phyloP scores from a whole-genome alignment of 805 yeast species.

The Suhomyces sp. region DNA sequence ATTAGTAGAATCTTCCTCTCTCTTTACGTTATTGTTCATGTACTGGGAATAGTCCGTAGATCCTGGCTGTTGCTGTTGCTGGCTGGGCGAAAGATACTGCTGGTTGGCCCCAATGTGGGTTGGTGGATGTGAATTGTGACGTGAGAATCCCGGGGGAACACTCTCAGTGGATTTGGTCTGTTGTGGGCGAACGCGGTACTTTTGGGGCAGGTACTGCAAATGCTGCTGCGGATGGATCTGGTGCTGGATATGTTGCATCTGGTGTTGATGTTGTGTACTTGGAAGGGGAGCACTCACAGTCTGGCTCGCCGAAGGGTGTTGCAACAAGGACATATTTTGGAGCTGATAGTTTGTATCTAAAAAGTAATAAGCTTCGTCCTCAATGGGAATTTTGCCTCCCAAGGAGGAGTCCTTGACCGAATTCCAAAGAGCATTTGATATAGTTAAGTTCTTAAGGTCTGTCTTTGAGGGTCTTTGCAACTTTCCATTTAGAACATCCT shows the following conservation, averaged over 20 bases:
- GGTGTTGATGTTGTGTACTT: slow-evolving; percentile 8
- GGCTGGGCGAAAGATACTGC: slow-evolving; percentile 7
- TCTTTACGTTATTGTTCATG: slow-evolving; percentile 4
- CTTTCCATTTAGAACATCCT: slow-evolving; percentile 62
- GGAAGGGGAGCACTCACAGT: neutral
- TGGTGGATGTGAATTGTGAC: slow-evolving; percentile 11
- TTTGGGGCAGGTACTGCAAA: slow-evolving; percentile 5
- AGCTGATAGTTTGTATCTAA: slow-evolving; percentile 44
- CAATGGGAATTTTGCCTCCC: slow-evolving; percentile 53
- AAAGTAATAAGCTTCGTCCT: slow-evolving; percentile 49
- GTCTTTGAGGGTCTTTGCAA: slow-evolving; percentile 58
- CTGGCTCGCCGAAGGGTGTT: slow-evolving; percentile 8
- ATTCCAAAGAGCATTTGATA: slow-evolving; percentile 48
- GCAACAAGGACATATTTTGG: slow-evolving; percentile 36
- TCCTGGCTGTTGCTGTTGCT: slow-evolving; percentile 1
- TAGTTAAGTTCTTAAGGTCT: slow-evolving; percentile 48
- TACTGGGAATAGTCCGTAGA: slow-evolving; percentile 1
- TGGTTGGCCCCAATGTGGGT: slow-evolving; percentile 8
- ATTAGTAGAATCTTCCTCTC: slow-evolving; percentile 11
- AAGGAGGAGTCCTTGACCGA: slow-evolving; percentile 58
- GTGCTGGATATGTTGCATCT: slow-evolving; percentile 7
- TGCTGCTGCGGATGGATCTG: slow-evolving; percentile 2
- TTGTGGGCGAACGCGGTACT: slow-evolving; percentile 1
- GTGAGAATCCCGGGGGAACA: neutral
- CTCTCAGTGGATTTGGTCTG: neutral